Conservation (phyloP, 108 stramenopile species). For the Cyclotella cryptica region DNA sequence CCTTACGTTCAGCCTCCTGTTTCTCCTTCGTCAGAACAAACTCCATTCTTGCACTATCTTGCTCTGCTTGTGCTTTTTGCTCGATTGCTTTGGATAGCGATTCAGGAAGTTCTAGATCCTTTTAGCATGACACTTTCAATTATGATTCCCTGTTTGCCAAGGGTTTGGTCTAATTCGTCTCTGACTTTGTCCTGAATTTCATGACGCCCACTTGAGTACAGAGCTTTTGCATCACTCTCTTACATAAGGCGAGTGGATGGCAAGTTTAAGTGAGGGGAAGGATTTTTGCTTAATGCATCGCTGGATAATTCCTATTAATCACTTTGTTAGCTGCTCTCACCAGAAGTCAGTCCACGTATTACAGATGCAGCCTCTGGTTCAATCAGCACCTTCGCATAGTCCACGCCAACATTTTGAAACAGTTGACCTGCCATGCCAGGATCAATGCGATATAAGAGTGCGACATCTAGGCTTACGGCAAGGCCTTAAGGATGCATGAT, state of each 20-base stretch:
- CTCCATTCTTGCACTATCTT: slow-evolving; percentile 59
- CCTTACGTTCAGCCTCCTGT: slow-evolving; percentile 60
- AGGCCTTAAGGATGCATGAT: slow-evolving; percentile 21
- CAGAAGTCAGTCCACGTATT: slow-evolving; percentile 57
- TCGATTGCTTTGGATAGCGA: slow-evolving; percentile 53
- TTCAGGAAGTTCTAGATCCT: slow-evolving; percentile 49
- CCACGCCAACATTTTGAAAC: slow-evolving; percentile 43
- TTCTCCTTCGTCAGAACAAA: slow-evolving; percentile 56
- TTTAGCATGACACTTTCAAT: slow-evolving; percentile 63
- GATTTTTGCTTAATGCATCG: not conserved
- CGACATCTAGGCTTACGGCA: slow-evolving; percentile 51
- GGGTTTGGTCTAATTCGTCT: slow-evolving; percentile 42
- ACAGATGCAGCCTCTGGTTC: slow-evolving; percentile 58
- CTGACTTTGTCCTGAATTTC: slow-evolving; percentile 49
- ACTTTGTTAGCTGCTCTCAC: not conserved
- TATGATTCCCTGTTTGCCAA: slow-evolving; percentile 56
- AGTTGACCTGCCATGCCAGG: slow-evolving; percentile 39
- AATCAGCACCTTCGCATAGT: slow-evolving; percentile 42
- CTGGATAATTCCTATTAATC: not conserved
- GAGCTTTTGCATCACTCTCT: slow-evolving; percentile 59
- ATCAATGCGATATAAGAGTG: slow-evolving; percentile 47
- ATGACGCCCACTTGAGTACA: slow-evolving; percentile 54
- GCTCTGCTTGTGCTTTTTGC: slow-evolving; percentile 58
- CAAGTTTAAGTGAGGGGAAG: not conserved
- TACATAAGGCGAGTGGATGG: not conserved